Evolutionary conservation across 2,329 filamentous ascomycete species (phyloP), one percentile per base, ranked within the genome.

Genomic region (Xylariomycetidae sp.): DNA sequence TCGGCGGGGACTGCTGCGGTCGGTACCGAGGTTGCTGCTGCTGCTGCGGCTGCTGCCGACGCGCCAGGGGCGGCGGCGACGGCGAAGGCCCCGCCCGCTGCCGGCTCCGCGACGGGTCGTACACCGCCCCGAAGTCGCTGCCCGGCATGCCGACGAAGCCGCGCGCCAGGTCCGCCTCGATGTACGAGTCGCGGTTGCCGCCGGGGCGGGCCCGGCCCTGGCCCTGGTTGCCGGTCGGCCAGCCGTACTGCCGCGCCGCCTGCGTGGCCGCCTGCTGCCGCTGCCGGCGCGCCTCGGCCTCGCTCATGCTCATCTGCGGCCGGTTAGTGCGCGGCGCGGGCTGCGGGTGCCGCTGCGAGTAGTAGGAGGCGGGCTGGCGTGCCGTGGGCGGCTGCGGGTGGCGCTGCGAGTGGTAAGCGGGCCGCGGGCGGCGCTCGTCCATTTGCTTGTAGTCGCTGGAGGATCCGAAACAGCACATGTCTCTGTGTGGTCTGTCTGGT

Each of bases 211-310:
- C 13, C 14, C 22, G 30, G n/a, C 25, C 18, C 8, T 15, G 5
- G 13, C 19, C 14, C 15, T 14, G 15, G 25, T 16, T 22, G 13
- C 29, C 17, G 13, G 29, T 35, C 2, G 39, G 37, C 44, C 46
- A 53, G 15, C 46, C 46, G 32, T 53, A 48, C 4, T 33, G 31
- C 10, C 31, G 30, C 3, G 46, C 46, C 3, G 50, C 46, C 4
- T 29, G 34, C 2, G 39, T 40, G 10, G 48, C 45, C 16, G 36
- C 25, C 6, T 18, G 28, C 28, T 45, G 39, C 8, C 39, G 38
- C 25, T 34, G 31, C 9, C 25, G 19, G 27, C 43, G 46, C 23
- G 42, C 36, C 18, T 13, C 9, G 19, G 34, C 36, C 14, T 37
- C 37, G 6, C 26, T 14, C 12, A 6, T 25, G 12, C 12, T 13